Conservation (phyloP, 2,329 filamentous ascomycete species). For the Aspergillus persii region DNA sequence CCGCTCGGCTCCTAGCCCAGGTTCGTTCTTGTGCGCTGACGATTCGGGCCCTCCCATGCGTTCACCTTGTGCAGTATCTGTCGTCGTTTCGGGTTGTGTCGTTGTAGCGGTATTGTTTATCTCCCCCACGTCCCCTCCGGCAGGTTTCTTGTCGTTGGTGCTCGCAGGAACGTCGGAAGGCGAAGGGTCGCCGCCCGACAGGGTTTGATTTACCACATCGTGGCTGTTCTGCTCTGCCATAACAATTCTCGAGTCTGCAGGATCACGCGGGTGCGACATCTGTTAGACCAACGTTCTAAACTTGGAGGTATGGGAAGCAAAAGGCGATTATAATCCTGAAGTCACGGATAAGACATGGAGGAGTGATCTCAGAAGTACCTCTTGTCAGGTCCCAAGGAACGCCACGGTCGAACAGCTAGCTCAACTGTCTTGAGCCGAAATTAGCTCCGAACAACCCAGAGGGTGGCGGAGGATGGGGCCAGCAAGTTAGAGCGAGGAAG, state of each 20-base stretch:
- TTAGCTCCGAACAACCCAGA: slow-evolving; percentile 33
- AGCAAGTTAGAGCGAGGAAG: slow-evolving; percentile 10
- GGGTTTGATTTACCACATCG: slow-evolving; percentile 70
- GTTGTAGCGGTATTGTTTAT: slow-evolving; percentile 40
- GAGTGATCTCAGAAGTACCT: slow-evolving; percentile 34
- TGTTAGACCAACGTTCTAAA: slow-evolving; percentile 31
- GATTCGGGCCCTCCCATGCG: slow-evolving; percentile 20
- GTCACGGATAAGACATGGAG: slow-evolving; percentile 16
- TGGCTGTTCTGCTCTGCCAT: slow-evolving; percentile 69
- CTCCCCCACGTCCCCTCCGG: slow-evolving; percentile 49
- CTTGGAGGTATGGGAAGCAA: slow-evolving; percentile 19
- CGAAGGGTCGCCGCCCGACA: slow-evolving; percentile 63
- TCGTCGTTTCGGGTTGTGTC: slow-evolving; percentile 27
- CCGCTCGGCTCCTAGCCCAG: slow-evolving; percentile 25
- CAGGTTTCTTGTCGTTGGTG: slow-evolving; percentile 54
- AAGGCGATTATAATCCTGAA: slow-evolving; percentile 15
- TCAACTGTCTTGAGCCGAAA: slow-evolving; percentile 32
- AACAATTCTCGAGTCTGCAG: slow-evolving; percentile 58
- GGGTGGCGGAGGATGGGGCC: slow-evolving; percentile 24
- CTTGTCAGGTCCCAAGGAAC: slow-evolving; percentile 43
- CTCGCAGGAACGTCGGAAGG: slow-evolving; percentile 66
- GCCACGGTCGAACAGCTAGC: slow-evolving; percentile 42
- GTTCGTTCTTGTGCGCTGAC: slow-evolving; percentile 19
- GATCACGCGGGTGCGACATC: slow-evolving; percentile 29
- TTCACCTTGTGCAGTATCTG: slow-evolving; percentile 24